Evolutionary conservation across 139 green algal species (phyloP), one percentile per base, ranked within the genome.

Genomic region (Chlorella sp.): DNA sequence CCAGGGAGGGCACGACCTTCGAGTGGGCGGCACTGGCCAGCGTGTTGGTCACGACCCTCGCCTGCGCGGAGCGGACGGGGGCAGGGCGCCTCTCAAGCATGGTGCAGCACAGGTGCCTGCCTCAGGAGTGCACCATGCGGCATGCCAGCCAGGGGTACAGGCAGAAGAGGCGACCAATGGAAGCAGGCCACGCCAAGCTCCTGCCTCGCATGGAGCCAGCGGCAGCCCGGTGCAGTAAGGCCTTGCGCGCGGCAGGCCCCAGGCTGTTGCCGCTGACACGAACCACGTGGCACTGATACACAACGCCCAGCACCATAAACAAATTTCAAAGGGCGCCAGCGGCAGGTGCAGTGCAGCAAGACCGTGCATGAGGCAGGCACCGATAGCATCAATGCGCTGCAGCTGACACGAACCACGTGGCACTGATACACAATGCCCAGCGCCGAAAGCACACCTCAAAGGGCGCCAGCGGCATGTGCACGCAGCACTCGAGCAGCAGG

Each of bases 401-500:
- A 38, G 20, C 60, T 67, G 13, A 5, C 62, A 73, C 65, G 11
- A 5, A 28, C n/a, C n/a, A 43, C 34, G 2, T 44, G 14, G 16
- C 34, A 44, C n/a, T 34, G 60, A 34, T 6, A 16, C 51, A 60
- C 51, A 60, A 13, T 24, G 51, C 51, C 51, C 51, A 60, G 65
- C n/a, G 41, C 32, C 44, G 2, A 30, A 14, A 28, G 0, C 51
- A 48, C 36, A 22, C 76, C 51, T 81, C 76, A 24, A 77, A 68
- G n/a, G 77, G 28, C 7, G 40, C 46, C n/a, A 68, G 40, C 0
- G 64, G 80, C 24, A 84, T 22, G 32, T 76, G 44, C 13, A 36
- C 64, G n/a, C n/a, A 38, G 32, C 65, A 68, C 43, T 84, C 80
- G 4, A 73, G 32, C 65, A 84, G 44, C n/a, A 84, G 44, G 65